phyloP scores from a whole-genome alignment of 169 alveolate species.

The Plasmodium fragile region DNA sequence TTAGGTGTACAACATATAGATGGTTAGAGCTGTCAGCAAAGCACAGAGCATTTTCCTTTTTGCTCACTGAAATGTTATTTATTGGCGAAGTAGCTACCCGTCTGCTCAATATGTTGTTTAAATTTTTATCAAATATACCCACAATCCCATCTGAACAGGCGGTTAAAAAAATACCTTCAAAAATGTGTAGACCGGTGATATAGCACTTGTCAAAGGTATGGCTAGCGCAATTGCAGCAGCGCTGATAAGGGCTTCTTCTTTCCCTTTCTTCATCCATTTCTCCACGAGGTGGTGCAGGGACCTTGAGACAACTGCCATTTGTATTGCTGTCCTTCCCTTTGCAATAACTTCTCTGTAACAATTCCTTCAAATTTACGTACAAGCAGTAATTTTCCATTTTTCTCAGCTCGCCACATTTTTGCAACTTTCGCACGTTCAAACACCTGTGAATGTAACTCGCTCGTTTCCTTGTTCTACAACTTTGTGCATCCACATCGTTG shows the following conservation, averaged over 20 bases:
- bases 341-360: constrained; percentile 7
- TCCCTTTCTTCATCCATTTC: neutral
- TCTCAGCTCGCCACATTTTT: constrained; percentile 19
- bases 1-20: constrained; percentile 22
- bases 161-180: constrained; percentile 28
- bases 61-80: constrained; percentile 32
- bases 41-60: constrained; percentile 37
- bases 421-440: constrained; percentile 24
- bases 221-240: neutral
- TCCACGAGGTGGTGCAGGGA: neutral
- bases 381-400: constrained; percentile 34
- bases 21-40: constrained; percentile 34
- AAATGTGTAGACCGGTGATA: constrained; percentile 41
- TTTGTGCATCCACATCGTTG: neutral
- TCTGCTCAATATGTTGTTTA: constrained; percentile 19
- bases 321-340: neutral
- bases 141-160: constrained; percentile 66
- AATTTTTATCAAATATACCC: constrained; percentile 28
- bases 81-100: constrained; percentile 5
- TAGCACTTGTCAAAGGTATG: constrained; percentile 3
- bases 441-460: constrained; percentile 36
- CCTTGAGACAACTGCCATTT: neutral
- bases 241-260: neutral
- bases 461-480: constrained; percentile 32
- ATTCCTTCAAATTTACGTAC: constrained; percentile 47